A percentile compares a stretch with the other conserved stretches of the same genome.
Conservation (phyloP, 1,284 basidiomycete genomes). For the Gomphus sp. region DNA sequence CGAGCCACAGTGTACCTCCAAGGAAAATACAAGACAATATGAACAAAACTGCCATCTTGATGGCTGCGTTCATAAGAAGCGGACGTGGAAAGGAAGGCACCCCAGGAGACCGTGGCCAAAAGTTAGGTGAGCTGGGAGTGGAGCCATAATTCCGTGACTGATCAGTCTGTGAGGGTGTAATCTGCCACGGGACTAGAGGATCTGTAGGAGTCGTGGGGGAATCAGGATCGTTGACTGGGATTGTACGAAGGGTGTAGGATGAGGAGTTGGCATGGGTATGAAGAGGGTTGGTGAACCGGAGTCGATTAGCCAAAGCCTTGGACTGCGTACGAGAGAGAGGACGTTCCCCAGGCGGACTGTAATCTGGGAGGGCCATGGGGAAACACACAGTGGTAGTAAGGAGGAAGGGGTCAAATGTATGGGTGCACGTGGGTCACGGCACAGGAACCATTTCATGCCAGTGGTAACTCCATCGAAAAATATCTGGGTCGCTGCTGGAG, state of each 20-base stretch:
- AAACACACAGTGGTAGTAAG: not conserved
- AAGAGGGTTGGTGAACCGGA: not conserved
- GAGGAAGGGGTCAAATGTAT: not conserved
- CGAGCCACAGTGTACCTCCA: conserved; percentile 67
- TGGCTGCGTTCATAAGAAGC: conserved; percentile 66
- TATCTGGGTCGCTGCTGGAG: conserved; percentile 86
- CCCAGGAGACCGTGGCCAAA: conserved; percentile 23
- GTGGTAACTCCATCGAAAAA: conserved; percentile 40
- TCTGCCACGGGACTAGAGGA: conserved; percentile 14
- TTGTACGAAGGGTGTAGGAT: conserved; percentile 54
- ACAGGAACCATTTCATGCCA: not conserved
- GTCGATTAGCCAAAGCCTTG: not conserved
- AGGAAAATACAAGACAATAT: conserved; percentile 58
- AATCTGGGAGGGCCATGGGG: not conserved
- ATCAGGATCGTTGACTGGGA: conserved; percentile 24
- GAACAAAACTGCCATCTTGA: conserved; percentile 80
- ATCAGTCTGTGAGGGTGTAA: conserved; percentile 10
- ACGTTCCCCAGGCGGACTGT: not conserved
- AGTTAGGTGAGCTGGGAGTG: conserved; percentile 34
- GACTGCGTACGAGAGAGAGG: not conserved
- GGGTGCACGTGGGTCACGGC: not conserved
- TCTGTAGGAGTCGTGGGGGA: conserved; percentile 27
- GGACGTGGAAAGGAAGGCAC: conserved; percentile 40
- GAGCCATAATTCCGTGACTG: conserved; percentile 41
- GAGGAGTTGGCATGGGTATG: conserved; percentile 35